Conservation (phyloP, 2,329 filamentous ascomycete species). For the Aspergillus tamarii region DNA sequence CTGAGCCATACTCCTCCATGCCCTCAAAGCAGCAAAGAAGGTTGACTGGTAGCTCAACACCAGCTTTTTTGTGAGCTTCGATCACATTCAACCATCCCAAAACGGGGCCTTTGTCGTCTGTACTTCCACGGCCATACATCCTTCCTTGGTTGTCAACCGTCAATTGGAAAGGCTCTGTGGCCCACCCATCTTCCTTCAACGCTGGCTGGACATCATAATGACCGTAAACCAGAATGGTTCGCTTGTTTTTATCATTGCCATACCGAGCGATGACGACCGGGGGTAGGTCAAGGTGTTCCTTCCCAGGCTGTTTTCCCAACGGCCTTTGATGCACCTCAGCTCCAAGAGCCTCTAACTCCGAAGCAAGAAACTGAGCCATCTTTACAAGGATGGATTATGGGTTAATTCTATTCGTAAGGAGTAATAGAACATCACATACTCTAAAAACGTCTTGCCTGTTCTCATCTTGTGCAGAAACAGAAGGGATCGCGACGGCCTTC, state of each 20-base stretch:
- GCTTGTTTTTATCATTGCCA: constrained; percentile 87
- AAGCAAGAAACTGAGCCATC: constrained; percentile 91
- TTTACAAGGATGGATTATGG: constrained; percentile 29
- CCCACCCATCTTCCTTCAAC: constrained; percentile 90
- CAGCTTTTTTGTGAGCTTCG: constrained; percentile 94
- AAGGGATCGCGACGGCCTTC: constrained; percentile 94
- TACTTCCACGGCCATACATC: constrained; percentile 95
- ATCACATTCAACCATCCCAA: constrained; percentile 98
- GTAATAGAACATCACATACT: constrained; percentile 42
- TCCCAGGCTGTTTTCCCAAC: constrained; percentile 88
- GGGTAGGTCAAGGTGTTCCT: constrained; percentile 86
- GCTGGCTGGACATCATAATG: constrained; percentile 99
- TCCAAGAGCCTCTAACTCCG: constrained; percentile 80
- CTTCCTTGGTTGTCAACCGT: constrained; percentile 85
- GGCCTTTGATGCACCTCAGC: constrained; percentile 84
- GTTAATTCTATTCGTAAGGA: constrained; percentile 1
- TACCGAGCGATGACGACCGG: constrained; percentile 92
- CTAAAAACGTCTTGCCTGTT: constrained; percentile 89
- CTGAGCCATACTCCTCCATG: constrained; percentile 98
- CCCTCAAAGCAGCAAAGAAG: constrained; percentile 99
- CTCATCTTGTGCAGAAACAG: constrained; percentile 87
- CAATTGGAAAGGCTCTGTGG: constrained; percentile 89
- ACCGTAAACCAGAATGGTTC: constrained; percentile 93
- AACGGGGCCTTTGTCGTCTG: constrained; percentile 97
- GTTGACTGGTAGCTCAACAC: constrained; percentile 94